Evolutionary conservation across 345 rosid species (phyloP), one percentile per base, ranked within the genome.

Genomic region (Viola odorata): DNA sequence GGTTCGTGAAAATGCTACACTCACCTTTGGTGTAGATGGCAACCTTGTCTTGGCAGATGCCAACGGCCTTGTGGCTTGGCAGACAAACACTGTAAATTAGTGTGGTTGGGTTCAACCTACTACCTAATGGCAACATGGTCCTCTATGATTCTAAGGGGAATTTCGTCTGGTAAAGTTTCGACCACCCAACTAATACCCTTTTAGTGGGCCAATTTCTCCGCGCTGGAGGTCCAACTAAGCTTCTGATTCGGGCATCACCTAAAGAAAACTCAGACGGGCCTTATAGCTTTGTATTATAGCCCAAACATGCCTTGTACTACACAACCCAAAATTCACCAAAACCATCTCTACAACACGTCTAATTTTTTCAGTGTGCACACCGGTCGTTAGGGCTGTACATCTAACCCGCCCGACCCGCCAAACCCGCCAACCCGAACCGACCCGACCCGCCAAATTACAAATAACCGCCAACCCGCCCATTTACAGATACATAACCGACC

Each of bases 61-160:
- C 0, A 86, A 87, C 13, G 86, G 92, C 13, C 70, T 68, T 0
- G 5, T 85, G 1, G 87, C 75, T 0, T 84, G 96, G 91, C 86
- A 87, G 61, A 77, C 84, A 15, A 71, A 68, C 72, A 87, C 90
- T 0, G 81, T 90, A 37, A 82, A 81, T 47, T 87, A 81, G 84
- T 0, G 89, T 73, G 8, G 76, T 75, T 0, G 91, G 88, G 10
- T 71, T 85, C 64, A 63, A 80, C 13, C 14, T 89, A 15, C 73
- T 83, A 4, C 54, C 75, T 8, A 83, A 68, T 55, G 95, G 96
- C 7, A 82, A 85, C 76, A 75, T 85, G 72, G 91, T 89, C 15
- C 77, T 87, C 3, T 45, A 64, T 37, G 79, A 87, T 17, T 16
- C 49, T 0, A 61, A 66, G 8, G 60, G 66, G 1, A 58, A 62